Percentiles rank a stretch among this genome's conserved stretches.
phyloP scores from a whole-genome alignment of 164 flowering plant genomes.

The Hamamelis virginiana region DNA sequence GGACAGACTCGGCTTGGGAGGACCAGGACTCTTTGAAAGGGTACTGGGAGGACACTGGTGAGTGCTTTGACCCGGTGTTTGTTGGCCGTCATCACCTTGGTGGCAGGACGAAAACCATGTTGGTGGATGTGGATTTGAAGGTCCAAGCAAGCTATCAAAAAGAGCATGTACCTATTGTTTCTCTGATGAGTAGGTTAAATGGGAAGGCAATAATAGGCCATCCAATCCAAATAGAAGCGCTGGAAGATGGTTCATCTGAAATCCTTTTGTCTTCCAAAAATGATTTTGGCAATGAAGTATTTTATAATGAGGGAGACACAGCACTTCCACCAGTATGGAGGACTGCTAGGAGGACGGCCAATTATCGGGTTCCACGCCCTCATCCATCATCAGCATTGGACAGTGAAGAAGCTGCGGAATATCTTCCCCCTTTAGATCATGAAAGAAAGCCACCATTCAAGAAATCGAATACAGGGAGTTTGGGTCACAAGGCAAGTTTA shows the following conservation, averaged over 20 bases:
- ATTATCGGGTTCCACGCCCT: conserved; percentile 73
- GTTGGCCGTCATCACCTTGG: conserved; percentile 35
- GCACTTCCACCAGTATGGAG: conserved; percentile 72
- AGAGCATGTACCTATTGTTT: conserved; percentile 78
- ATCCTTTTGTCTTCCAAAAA: conserved; percentile 31
- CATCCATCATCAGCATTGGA: conserved; percentile 44
- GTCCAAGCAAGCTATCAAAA: conserved; percentile 65
- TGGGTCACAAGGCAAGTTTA: conserved; percentile 24
- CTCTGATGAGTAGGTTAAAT: conserved; percentile 72
- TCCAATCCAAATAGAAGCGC: conserved; percentile 62
- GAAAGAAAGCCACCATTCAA: conserved; percentile 28
- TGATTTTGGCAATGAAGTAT: conserved; percentile 29
- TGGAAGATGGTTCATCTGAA: conserved; percentile 61
- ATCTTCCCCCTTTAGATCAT: conserved; percentile 32
- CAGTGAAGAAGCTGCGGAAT: conserved; percentile 36
- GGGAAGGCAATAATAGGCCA: conserved; percentile 88
- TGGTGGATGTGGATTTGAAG: conserved; percentile 75
- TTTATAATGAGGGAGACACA: conserved; percentile 39
- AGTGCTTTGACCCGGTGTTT: conserved; percentile 39
- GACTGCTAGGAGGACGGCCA: conserved; percentile 85
- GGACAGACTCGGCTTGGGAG: conserved; percentile 48
- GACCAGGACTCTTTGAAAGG: conserved; percentile 38
- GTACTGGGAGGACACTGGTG: conserved; percentile 49
- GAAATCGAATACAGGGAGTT: conserved; percentile 29
- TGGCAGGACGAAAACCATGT: conserved; percentile 34